These are phyloP conservation scores for Corylus avellana DNA, from an alignment of 306 rosid genomes.

Conservation along the genomic window DNA sequence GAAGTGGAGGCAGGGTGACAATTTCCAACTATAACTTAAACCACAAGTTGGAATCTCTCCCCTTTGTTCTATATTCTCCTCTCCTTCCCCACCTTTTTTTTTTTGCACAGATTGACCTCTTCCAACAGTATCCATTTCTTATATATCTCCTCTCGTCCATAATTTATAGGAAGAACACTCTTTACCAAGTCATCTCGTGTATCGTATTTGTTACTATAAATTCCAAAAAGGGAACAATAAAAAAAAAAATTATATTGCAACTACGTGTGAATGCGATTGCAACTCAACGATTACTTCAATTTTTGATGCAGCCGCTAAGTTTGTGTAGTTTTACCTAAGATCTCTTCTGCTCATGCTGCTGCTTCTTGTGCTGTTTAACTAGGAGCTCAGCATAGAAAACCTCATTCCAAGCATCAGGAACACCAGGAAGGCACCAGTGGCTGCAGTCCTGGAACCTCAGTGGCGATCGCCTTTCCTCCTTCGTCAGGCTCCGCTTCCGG, in stretches of 20 bases:
- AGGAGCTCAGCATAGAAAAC: conserved; percentile 72
- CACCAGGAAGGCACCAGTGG: conserved; percentile 99
- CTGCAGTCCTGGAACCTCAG: conserved; percentile 85
- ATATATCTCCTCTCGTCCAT: conserved; percentile 16
- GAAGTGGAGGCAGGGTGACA: conserved; percentile 12
- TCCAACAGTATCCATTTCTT: conserved; percentile 8
- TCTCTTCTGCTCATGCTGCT: conserved; percentile 44
- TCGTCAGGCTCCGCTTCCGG: conserved; percentile 59
- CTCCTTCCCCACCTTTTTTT: conserved; percentile 23
- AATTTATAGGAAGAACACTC: conserved; percentile 18
- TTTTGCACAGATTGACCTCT: conserved; percentile 18
- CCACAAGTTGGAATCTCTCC: conserved; percentile 19
- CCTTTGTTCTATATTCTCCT: conserved; percentile 3
- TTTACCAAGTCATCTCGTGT: conserved; percentile 5
- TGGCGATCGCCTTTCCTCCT: conserved; percentile 63
- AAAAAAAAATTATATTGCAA: conserved; percentile 27
- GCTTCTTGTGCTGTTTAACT: conserved; percentile 40
- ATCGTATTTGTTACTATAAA: conserved; percentile 24
- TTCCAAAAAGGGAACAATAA: conserved; percentile 17
- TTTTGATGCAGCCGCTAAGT: conserved; percentile 14
- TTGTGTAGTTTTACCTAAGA: conserved; percentile 50
- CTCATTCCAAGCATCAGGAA: conserved; percentile 94
- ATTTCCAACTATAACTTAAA: conserved; percentile 31
- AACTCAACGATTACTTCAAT: conserved; percentile 17
- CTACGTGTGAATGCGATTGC: conserved; percentile 11